These are phyloP conservation scores for Vanrija humicola DNA, from an alignment of 1,284 basidiomycete genomes.

Conservation along the genomic window DNA sequence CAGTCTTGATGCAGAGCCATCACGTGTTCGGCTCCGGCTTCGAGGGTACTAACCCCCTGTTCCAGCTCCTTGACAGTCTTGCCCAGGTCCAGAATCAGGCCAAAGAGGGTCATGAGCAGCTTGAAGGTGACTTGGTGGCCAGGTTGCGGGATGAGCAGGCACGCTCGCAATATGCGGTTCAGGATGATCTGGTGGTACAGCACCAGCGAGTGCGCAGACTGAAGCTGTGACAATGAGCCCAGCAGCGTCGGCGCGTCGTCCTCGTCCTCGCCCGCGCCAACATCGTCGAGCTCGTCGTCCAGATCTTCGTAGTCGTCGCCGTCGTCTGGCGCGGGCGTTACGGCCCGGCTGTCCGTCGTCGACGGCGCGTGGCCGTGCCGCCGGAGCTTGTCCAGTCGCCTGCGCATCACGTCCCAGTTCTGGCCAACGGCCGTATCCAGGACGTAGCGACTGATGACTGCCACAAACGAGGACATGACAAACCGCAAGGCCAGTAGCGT, in stretches of 20 bases:
- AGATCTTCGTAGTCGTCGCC: constrained; percentile 19
- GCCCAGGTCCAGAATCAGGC: constrained; percentile 66
- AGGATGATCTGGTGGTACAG: constrained; percentile 65
- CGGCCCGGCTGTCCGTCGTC: constrained; percentile 17
- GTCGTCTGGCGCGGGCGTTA: constrained; percentile 19
- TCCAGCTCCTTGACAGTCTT: constrained; percentile 63
- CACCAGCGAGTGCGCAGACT: constrained; percentile 69
- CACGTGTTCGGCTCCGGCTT: constrained; percentile 56
- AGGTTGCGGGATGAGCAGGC: constrained; percentile 60
- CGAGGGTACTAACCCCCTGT: constrained; percentile 58
- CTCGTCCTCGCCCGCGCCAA: constrained; percentile 41
- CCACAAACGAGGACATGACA: constrained; percentile 64
- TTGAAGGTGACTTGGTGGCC: constrained; percentile 62
- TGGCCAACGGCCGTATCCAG: constrained; percentile 71
- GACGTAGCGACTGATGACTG: constrained; percentile 62
- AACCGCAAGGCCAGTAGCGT: constrained; percentile 66
- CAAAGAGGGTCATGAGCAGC: constrained; percentile 62
- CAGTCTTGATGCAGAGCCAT: constrained; percentile 59
- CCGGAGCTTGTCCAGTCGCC: constrained; percentile 38
- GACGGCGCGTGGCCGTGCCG: background rate
- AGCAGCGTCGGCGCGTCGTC: constrained; percentile 20
- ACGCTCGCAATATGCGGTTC: constrained; percentile 71
- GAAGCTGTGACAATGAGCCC: constrained; percentile 26
- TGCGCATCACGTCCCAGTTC: constrained; percentile 67
- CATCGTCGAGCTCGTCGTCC: constrained; percentile 12